A percentile compares a stretch with the other conserved stretches of the same genome.
These are phyloP conservation scores for Saturnispora serradocipensis DNA, from an alignment of 805 yeast genomes.

Conservation along the genomic window DNA sequence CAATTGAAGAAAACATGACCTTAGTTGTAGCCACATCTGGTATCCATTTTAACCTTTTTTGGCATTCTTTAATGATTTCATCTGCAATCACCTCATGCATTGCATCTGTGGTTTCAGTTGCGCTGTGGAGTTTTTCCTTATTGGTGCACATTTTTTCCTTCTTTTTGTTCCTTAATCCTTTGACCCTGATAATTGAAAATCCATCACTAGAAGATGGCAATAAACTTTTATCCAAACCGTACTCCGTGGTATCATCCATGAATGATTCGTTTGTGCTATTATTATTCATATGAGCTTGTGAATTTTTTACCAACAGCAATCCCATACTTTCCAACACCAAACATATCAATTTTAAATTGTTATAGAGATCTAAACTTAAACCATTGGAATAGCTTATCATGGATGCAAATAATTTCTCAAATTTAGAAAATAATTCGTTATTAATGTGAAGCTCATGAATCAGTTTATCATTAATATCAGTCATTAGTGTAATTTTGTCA, in stretches of 20 bases:
- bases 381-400: constrained; percentile 32
- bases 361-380: constrained; percentile 30
- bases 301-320: constrained; percentile 42
- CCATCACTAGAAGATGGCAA: constrained; percentile 21
- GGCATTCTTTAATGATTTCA: constrained; percentile 6
- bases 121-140: constrained; percentile 1
- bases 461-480: constrained; percentile 31
- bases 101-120: constrained; percentile 1
- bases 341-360: constrained; percentile 41
- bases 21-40: not conserved
- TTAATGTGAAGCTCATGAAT: constrained; percentile 17
- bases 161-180: constrained; percentile 54
- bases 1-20: not conserved
- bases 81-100: constrained; percentile 13
- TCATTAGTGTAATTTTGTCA: constrained; percentile 34
- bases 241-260: constrained; percentile 2
- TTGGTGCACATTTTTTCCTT: constrained; percentile 18
- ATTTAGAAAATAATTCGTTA: constrained; percentile 17
- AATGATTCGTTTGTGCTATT: not conserved
- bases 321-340: constrained; percentile 69
- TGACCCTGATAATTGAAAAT: constrained; percentile 60
- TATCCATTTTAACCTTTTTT: constrained; percentile 7
- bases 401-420: constrained; percentile 18
- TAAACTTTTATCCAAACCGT: not conserved
- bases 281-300: not conserved